A percentile compares a stretch with the other conserved stretches of the same genome.
phyloP scores from a whole-genome alignment of 225 moss, liverwort and hornwort genomes.

The Asterella californica region DNA sequence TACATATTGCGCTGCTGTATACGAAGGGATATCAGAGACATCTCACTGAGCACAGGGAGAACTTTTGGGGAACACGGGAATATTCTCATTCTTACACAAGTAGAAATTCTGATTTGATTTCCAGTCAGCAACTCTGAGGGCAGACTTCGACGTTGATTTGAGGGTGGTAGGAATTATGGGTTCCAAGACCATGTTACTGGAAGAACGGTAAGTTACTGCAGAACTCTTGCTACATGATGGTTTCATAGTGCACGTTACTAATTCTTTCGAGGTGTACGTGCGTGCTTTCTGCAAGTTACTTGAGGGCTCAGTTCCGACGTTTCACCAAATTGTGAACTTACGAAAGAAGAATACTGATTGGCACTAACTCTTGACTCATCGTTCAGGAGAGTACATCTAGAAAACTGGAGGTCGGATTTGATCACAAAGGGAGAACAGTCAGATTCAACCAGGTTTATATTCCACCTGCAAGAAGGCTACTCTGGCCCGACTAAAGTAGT shows the following conservation, averaged over 20 bases:
- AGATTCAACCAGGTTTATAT: constrained; percentile 68
- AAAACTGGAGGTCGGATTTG: constrained; percentile 71
- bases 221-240: not conserved
- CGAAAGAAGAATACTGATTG: not conserved
- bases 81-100: not conserved
- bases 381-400: constrained; percentile 71
- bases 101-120: not conserved
- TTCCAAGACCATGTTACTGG: constrained; percentile 68
- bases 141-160: constrained; percentile 74
- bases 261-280: not conserved
- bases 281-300: not conserved
- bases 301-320: not conserved
- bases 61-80: not conserved
- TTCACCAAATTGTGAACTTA: not conserved
- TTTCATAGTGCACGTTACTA: not conserved
- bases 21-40: not conserved
- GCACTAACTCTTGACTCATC: not conserved
- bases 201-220: constrained; percentile 60
- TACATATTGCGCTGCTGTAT: too few relatives aligned
- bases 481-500: constrained; percentile 70
- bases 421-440: constrained; percentile 59
- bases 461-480: constrained; percentile 54
- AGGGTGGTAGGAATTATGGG: constrained; percentile 84
- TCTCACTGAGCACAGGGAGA: not conserved
- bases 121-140: constrained; percentile 63